Conservation (phyloP, 2,329 filamentous ascomycete genomes). For the Colletotrichum navitas region DNA sequence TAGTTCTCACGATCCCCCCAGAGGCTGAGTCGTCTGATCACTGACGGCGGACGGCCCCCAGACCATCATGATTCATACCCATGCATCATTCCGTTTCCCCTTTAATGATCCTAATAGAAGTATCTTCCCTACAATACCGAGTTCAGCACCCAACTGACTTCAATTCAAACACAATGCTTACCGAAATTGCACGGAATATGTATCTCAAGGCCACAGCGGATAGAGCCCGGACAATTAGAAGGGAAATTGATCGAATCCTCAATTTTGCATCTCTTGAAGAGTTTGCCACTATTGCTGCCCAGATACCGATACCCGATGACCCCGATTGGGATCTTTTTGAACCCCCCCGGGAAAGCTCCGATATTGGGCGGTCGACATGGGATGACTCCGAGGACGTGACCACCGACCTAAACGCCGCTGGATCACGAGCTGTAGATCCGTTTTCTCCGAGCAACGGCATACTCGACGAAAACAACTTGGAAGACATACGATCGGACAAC, state of each 20-base stretch:
- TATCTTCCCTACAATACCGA: too few species aligned
- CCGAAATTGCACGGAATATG: background rate
- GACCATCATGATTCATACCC: too few species aligned
- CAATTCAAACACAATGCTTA: background rate
- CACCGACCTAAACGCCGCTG: too few species aligned
- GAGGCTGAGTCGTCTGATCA: background rate
- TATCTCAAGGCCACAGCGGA: background rate
- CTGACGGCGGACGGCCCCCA: too few species aligned
- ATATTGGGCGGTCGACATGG: background rate
- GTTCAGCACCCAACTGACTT: background rate
- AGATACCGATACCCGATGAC: background rate
- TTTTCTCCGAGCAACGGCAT: background rate
- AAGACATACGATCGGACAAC: background rate
- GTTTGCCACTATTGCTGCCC: background rate
- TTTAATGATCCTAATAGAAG: background rate
- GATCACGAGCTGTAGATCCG: background rate
- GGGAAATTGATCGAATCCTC: background rate
- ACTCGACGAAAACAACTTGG: background rate
- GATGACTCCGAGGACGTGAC: background rate
- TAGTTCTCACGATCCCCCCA: too few species aligned
- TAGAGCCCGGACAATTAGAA: too few species aligned
- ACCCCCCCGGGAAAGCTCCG: too few species aligned
- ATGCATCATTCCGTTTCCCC: background rate
- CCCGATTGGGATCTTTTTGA: constrained; percentile 7
- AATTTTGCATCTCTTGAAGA: constrained; percentile 50